A percentile compares a stretch with the other conserved stretches of the same genome.
Conservation (phyloP, 192 early-diverging fungal genomes). For the Funneliformis geosporum region DNA sequence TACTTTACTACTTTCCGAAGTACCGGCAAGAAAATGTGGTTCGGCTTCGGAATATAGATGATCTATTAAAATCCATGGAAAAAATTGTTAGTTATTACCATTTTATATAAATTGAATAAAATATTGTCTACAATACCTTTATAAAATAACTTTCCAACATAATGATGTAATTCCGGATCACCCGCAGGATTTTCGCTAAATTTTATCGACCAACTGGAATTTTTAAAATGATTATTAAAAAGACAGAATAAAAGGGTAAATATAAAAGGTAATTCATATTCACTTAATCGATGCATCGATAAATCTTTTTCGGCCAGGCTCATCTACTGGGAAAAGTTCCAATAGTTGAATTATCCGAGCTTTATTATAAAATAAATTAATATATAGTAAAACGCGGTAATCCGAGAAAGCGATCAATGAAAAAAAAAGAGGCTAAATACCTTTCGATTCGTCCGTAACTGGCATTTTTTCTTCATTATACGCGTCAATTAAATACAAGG, state of each 20-base stretch:
- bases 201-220: conserved; percentile 61
- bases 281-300: conserved; percentile 57
- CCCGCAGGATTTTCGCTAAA: conserved; percentile 58
- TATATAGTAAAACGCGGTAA: not conserved
- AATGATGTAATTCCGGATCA: conserved; percentile 76
- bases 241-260: conserved; percentile 8
- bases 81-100: not conserved
- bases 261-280: not conserved
- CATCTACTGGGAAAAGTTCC: conserved; percentile 55
- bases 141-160: conserved; percentile 66
- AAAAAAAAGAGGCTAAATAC: conserved; percentile 40
- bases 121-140: conserved; percentile 52
- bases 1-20: conserved; percentile 73
- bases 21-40: conserved; percentile 82
- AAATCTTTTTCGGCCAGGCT: conserved; percentile 53
- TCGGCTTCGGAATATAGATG: conserved; percentile 80
- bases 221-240: conserved; percentile 9
- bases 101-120: no score
- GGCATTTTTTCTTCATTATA: conserved; percentile 68
- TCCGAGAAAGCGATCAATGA: not conserved
- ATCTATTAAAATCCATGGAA: conserved; percentile 47
- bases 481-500: conserved; percentile 79
- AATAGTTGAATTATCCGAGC: conserved; percentile 65
- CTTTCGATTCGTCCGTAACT: conserved; percentile 69
- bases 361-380: conserved; percentile 33